Percentiles rank a stretch among this genome's conserved stretches.
These are phyloP conservation scores for Suillus hirtellus DNA, from an alignment of 768 basidiomycete species.

Conservation along the genomic window DNA sequence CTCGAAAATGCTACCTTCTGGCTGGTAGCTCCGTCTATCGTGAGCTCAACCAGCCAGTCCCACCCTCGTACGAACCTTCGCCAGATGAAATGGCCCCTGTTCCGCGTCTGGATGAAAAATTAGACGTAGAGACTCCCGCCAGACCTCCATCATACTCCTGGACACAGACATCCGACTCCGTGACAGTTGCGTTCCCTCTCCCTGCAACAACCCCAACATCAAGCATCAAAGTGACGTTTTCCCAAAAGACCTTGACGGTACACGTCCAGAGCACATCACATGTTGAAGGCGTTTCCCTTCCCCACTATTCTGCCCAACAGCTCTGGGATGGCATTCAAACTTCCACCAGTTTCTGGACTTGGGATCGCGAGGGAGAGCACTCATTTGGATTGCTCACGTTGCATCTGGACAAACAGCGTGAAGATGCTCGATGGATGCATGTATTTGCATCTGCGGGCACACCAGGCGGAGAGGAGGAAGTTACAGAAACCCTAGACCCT, in stretches of 20 bases:
- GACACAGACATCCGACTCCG: constrained; percentile 82
- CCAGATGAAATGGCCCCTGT: constrained; percentile 69
- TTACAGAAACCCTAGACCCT: constrained; percentile 87
- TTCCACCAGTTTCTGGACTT: constrained; percentile 89
- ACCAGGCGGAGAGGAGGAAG: constrained; percentile 54
- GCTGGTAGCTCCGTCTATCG: constrained; percentile 60
- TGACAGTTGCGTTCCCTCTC: constrained; percentile 85
- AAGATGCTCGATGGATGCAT: constrained; percentile 83
- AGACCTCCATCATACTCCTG: constrained; percentile 88
- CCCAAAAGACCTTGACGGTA: constrained; percentile 62
- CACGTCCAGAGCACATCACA: constrained; percentile 48
- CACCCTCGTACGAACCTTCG: constrained; percentile 53
- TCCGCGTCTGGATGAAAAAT: constrained; percentile 58
- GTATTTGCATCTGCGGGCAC: constrained; percentile 65
- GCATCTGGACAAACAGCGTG: constrained; percentile 84
- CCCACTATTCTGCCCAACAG: constrained; percentile 58
- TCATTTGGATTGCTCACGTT: constrained; percentile 73
- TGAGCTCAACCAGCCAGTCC: constrained; percentile 34
- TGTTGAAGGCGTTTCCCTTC: constrained; percentile 40
- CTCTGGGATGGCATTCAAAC: constrained; percentile 83
- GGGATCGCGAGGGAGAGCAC: constrained; percentile 75
- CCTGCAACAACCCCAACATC: constrained; percentile 65
- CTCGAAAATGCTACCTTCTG: constrained; percentile 51
- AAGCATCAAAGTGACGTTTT: constrained; percentile 67
- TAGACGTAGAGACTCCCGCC: constrained; percentile 42